A percentile compares a stretch with the other conserved stretches of the same genome.
These are phyloP conservation scores for Dactylis glomerata DNA, from an alignment of 176 grass and related monocot genomes.

Conservation along the genomic window DNA sequence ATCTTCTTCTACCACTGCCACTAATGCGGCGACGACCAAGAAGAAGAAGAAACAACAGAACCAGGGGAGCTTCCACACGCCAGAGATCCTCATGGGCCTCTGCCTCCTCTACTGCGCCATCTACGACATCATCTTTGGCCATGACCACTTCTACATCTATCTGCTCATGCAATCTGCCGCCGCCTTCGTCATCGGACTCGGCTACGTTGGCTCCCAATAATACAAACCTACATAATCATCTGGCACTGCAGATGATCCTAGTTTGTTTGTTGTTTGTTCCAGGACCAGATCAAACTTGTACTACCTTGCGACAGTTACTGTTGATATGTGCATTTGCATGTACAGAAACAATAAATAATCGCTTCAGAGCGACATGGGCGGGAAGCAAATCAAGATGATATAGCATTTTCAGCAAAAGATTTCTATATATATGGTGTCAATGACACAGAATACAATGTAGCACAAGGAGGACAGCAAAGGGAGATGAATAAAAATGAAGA, in stretches of 20 bases:
- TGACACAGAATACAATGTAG: not conserved
- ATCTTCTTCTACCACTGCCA: no score
- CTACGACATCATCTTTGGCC: conserved; percentile 60
- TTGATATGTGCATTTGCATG: not conserved
- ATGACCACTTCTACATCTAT: conserved; percentile 70
- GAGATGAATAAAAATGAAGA: not conserved
- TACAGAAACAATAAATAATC: not conserved
- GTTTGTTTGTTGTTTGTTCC: not conserved
- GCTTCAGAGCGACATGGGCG: not conserved
- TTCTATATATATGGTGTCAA: not conserved
- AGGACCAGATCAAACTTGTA: not conserved
- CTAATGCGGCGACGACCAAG: not conserved
- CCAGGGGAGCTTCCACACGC: conserved; percentile 26
- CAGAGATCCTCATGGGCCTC: conserved; percentile 65
- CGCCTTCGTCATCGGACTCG: conserved; percentile 69
- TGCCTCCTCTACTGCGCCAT: conserved; percentile 68
- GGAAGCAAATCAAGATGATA: not conserved
- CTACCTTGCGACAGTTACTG: not conserved
- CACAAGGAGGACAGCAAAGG: not conserved
- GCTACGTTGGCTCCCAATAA: conserved; percentile 52
- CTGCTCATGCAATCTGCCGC: conserved; percentile 70
- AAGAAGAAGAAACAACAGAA: conserved; percentile 15
- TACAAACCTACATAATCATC: not conserved
- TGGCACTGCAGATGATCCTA: not conserved
- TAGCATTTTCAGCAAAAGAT: not conserved